These are phyloP conservation scores for Calonectria hongkongensis DNA, from an alignment of 2,329 filamentous ascomycete species.

Conservation along the genomic window DNA sequence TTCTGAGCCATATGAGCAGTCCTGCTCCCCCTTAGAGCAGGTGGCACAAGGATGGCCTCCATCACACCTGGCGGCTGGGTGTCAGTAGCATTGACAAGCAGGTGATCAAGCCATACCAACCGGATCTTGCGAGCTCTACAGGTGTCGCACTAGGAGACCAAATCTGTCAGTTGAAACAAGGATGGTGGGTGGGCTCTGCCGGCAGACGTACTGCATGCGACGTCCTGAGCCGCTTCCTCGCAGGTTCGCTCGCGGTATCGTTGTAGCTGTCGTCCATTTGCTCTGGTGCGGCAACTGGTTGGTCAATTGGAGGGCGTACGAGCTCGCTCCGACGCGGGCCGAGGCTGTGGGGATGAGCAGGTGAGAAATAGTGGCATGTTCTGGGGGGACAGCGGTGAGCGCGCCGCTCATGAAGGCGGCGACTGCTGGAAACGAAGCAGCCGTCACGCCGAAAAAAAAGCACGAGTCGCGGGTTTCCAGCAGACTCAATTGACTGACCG, in stretches of 20 bases:
- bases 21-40: constrained; percentile 60
- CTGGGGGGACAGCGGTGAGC: constrained; percentile 21
- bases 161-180: background rate
- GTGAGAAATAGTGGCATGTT: constrained; percentile 30
- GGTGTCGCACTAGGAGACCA: constrained; percentile 64
- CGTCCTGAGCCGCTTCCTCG: constrained; percentile 64
- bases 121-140: constrained; percentile 69
- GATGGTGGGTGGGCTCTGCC: background rate
- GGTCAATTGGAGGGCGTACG: constrained; percentile 29
- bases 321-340: constrained; percentile 59
- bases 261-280: constrained; percentile 46
- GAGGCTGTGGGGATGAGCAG: constrained; percentile 46
- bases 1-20: constrained; percentile 65
- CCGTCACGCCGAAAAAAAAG: background rate
- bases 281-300: constrained; percentile 50
- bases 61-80: constrained; percentile 63
- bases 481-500: background rate
- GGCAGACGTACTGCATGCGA: constrained; percentile 63
- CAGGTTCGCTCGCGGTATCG: constrained; percentile 55
- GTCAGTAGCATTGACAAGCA: constrained; percentile 35
- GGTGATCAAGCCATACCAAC: constrained; percentile 51
- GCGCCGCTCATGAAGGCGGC: constrained; percentile 6
- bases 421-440: background rate
- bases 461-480: background rate
- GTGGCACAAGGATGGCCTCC: constrained; percentile 67